Evolutionary conservation across 139 green algal species (phyloP), one percentile per base, ranked within the genome.

Genomic region (Haematococcus lacustris): DNA sequence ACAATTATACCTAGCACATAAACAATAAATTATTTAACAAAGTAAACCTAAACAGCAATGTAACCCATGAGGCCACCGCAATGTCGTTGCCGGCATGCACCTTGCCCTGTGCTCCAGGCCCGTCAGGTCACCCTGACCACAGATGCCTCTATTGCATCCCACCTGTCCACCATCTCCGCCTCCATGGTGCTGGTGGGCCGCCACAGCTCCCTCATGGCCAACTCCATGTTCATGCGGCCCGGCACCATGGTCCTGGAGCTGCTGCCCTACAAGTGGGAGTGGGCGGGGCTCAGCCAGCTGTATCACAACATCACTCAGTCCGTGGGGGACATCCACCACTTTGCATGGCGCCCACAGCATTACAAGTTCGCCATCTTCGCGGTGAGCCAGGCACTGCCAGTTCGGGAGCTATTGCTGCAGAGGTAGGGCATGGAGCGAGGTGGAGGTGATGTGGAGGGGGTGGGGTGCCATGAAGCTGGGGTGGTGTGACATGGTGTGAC

Each of bases 231-330:
- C 70, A 75, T 95, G 51, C 82, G 80, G 7, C 85, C 86, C 32
- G 87, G 81, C 68, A 30, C 51, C 5, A 65, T 60, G 64, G 47
- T 94, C 68, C 61, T 95, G 33, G 91, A 96, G 81, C 72, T 95
- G 73, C 78, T 96, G 80, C 88, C 91, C 0, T 93, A 92, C 84
- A 95, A 95, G 70, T 96, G 90, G 87, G 83, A 96, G 53, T 94
- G 86, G 86, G 73, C 75, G 5, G 80, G 78, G 50, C 81, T 93
- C 39, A 82, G 65, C 59, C 68, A 85, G 63, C 67, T 94, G 32
- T 95, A 94, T 72, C 40, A 72, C 68, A 94, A 94, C 79, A 79
- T 93, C 21, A 95, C 90, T 9, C 76, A 78, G 66, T 80, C 57
- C 38, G 68, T 85, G 1, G 87, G 87, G 3, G 73, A 86, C 75